Evolutionary conservation across 345 rosid genomes (phyloP).

Genomic region (Clausena lansium): DNA sequence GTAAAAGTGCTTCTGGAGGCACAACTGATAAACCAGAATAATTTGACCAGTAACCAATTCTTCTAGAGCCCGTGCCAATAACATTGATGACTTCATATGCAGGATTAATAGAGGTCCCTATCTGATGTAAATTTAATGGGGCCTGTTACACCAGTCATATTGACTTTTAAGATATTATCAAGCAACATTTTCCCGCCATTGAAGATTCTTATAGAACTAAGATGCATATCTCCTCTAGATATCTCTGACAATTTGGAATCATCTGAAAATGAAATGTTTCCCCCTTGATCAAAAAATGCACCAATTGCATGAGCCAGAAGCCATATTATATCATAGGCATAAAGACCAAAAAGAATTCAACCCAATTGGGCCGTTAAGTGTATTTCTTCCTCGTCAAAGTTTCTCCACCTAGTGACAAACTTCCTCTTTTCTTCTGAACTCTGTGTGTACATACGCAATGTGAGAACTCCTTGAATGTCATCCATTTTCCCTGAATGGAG

Average conservation of each 20-base stretch:
- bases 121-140: conserved; percentile 51
- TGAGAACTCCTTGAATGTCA: conserved; percentile 66
- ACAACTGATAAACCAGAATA: conserved; percentile 58
- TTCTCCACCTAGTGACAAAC: conserved; percentile 64
- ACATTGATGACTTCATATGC: conserved; percentile 80
- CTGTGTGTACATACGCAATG: conserved; percentile 68
- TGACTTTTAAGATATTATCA: conserved; percentile 47
- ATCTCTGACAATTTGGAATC: conserved; percentile 37
- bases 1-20: conserved; percentile 49
- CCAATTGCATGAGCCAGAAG: conserved; percentile 72
- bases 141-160: conserved; percentile 70
- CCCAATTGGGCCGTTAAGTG: conserved; percentile 34
- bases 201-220: conserved; percentile 66
- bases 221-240: conserved; percentile 43
- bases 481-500: conserved; percentile 39
- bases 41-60: conserved; percentile 74
- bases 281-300: conserved; percentile 59
- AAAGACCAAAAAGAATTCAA: conserved; percentile 59
- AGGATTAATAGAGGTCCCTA: conserved; percentile 55
- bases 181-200: conserved; percentile 62
- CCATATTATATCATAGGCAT: conserved; percentile 91
- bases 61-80: conserved; percentile 59
- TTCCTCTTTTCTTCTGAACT: conserved; percentile 50
- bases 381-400: conserved; percentile 39
- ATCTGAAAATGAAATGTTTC: conserved; percentile 61